Conservation (phyloP, 495 filamentous ascomycete genomes). For the Neurospora intermedia region DNA sequence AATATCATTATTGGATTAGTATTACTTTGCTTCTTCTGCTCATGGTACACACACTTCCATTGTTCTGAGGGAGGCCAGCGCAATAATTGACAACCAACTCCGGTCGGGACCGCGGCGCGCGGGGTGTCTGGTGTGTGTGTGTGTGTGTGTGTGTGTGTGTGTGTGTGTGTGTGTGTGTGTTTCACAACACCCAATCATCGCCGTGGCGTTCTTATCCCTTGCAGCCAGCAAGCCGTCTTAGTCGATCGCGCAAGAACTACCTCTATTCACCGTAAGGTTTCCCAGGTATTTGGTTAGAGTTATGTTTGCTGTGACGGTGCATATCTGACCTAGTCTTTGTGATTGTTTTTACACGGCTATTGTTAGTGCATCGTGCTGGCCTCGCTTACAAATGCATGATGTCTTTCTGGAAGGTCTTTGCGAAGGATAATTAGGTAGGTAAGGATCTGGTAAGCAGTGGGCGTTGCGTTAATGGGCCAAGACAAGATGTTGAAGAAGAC, state of each 20-base stretch:
- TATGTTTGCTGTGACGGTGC: too few relatives aligned
- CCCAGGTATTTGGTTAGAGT: too few relatives aligned
- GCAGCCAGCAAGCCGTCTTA: too few relatives aligned
- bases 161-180: not conserved
- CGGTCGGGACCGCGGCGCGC: not conserved
- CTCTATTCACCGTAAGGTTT: too few relatives aligned
- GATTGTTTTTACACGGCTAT: not conserved
- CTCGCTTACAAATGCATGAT: not conserved
- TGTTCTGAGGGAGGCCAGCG: not conserved
- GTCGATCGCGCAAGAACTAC: too few relatives aligned
- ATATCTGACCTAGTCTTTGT: not conserved
- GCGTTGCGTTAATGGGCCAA: not conserved
- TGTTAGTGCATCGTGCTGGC: not conserved
- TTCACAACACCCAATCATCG: not conserved
- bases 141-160: not conserved
- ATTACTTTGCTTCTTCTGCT: not conserved
- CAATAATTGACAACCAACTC: not conserved
- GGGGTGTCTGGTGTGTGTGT: not conserved
- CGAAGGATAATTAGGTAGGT: not conserved
- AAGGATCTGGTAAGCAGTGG: not conserved
- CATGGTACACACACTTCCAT: not conserved
- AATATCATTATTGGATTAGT: not conserved
- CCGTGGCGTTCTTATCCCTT: too few relatives aligned
- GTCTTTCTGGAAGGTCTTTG: not conserved
- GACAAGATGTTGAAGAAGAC: not conserved